A percentile compares a stretch with the other conserved stretches of the same genome.
phyloP scores from a whole-genome alignment of 2,329 filamentous ascomycete species.

The Corynespora cassiicola region DNA sequence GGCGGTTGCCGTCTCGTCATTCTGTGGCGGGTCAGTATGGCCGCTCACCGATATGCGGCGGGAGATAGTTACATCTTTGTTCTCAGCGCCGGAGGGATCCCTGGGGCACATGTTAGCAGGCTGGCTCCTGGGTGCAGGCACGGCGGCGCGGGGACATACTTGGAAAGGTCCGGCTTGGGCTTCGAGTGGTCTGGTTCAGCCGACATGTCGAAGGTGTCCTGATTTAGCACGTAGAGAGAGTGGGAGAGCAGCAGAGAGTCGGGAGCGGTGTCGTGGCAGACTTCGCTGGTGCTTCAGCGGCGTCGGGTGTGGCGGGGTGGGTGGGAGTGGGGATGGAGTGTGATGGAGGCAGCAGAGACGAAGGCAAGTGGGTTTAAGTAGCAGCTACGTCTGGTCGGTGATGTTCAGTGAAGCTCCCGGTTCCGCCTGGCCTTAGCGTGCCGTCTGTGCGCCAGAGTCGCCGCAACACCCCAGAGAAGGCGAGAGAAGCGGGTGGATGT shows the following conservation, averaged over 20 bases:
- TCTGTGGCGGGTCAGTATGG: constrained; percentile 58
- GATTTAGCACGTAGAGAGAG: constrained; percentile 15
- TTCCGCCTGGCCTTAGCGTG: constrained; percentile 25
- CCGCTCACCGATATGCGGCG: constrained; percentile 13
- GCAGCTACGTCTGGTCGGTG: constrained; percentile 36
- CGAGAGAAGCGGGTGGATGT: constrained; percentile 26
- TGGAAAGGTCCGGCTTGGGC: constrained; percentile 56
- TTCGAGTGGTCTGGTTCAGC: constrained; percentile 57
- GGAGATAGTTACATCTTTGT: constrained; percentile 70
- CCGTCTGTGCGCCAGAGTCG: constrained; percentile 22
- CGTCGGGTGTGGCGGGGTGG: constrained; percentile 14
- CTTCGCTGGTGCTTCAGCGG: constrained; percentile 22
- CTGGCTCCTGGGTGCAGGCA: constrained; percentile 10
- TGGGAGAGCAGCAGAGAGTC: constrained; percentile 23
- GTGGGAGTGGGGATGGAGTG: constrained; percentile 29
- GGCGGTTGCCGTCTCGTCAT: constrained; percentile 90
- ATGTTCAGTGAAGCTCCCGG: constrained; percentile 33
- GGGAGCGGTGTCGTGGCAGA: constrained; percentile 14
- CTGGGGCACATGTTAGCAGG: constrained; percentile 62
- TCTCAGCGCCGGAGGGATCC: constrained; percentile 87
- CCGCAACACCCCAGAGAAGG: constrained; percentile 37
- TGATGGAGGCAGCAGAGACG: constrained; percentile 33
- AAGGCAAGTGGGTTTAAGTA: constrained; percentile 44
- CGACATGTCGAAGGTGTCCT: constrained; percentile 52
- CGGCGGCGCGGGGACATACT: constrained; percentile 41